Evolutionary conservation across 2,329 filamentous ascomycete species (phyloP).

Genomic region (Phoma sp.): DNA sequence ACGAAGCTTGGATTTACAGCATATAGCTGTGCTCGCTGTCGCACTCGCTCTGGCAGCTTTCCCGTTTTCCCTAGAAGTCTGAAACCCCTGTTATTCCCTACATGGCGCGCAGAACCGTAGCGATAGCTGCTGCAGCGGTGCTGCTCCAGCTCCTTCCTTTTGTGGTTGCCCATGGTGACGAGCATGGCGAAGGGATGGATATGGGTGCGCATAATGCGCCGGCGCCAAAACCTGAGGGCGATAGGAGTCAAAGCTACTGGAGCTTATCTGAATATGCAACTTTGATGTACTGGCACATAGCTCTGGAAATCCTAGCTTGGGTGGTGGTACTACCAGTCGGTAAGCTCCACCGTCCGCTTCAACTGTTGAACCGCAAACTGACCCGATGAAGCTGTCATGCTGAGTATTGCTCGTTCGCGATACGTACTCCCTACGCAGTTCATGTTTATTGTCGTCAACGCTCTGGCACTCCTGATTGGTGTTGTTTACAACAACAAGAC

Average conservation of each 20-base stretch:
- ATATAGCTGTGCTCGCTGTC: slow-evolving; percentile 8
- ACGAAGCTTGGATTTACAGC: background rate
- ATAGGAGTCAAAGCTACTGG: slow-evolving; percentile 62
- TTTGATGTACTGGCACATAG: slow-evolving; percentile 72
- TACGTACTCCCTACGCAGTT: slow-evolving; percentile 74
- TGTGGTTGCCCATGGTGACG: slow-evolving; percentile 51
- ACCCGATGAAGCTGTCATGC: slow-evolving; percentile 71
- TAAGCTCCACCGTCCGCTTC: slow-evolving; percentile 51
- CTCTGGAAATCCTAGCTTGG: slow-evolving; percentile 74
- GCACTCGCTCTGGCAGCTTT: slow-evolving; percentile 1
- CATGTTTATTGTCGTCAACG: slow-evolving; percentile 52
- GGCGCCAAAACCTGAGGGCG: slow-evolving; percentile 21
- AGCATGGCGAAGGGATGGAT: slow-evolving; percentile 35
- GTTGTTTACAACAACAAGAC: slow-evolving; percentile 75
- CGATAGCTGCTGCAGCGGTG: slow-evolving; percentile 44
- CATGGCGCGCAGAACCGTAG: slow-evolving; percentile 35
- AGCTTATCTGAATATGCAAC: slow-evolving; percentile 58
- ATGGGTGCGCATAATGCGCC: slow-evolving; percentile 33
- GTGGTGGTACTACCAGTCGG: slow-evolving; percentile 74
- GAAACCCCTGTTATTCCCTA: slow-evolving; percentile 18
- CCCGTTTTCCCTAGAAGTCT: background rate
- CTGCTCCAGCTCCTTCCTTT: slow-evolving; percentile 50
- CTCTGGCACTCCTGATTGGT: slow-evolving; percentile 48
- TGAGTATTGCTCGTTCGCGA: slow-evolving; percentile 80
- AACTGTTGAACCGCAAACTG: slow-evolving; percentile 30